Conservation (phyloP, 1,284 basidiomycete species). For the Ustilago trichophora region DNA sequence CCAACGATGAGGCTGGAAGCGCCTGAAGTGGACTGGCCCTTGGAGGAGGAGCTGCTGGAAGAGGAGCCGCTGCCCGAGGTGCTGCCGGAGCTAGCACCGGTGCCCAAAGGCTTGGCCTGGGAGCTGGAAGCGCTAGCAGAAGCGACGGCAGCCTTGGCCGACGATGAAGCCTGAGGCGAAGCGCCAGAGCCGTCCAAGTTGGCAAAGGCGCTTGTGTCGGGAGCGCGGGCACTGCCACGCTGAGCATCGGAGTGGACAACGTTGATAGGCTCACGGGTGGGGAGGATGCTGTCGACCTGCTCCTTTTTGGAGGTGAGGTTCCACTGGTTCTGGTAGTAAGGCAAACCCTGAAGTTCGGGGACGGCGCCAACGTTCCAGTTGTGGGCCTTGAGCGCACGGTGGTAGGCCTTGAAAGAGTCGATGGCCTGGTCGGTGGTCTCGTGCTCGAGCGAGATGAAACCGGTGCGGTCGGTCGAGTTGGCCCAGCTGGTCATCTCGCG, state of each 20-base stretch:
- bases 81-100: not conserved
- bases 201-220: constrained; percentile 38
- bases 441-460: constrained; percentile 60
- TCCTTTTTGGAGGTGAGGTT: constrained; percentile 39
- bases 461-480: constrained; percentile 30
- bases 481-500: constrained; percentile 45
- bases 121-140: constrained; percentile 6
- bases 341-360: constrained; percentile 49
- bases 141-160: constrained; percentile 11
- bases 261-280: constrained; percentile 37
- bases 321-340: constrained; percentile 60
- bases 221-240: constrained; percentile 30
- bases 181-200: constrained; percentile 33
- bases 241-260: constrained; percentile 44
- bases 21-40: constrained; percentile 30
- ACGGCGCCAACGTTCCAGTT: constrained; percentile 47
- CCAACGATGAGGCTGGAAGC: constrained; percentile 14
- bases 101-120: not conserved
- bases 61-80: constrained; percentile 1
- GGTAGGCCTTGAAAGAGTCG: constrained; percentile 51
- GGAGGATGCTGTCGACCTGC: constrained; percentile 38
- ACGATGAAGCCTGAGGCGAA: constrained; percentile 7
- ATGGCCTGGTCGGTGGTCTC: constrained; percentile 58
- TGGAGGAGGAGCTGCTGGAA: no score
- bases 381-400: constrained; percentile 31